Evolutionary conservation across 2,329 filamentous ascomycete species (phyloP), one percentile per base, ranked within the genome.

Genomic region (Aspergillus tanneri): DNA sequence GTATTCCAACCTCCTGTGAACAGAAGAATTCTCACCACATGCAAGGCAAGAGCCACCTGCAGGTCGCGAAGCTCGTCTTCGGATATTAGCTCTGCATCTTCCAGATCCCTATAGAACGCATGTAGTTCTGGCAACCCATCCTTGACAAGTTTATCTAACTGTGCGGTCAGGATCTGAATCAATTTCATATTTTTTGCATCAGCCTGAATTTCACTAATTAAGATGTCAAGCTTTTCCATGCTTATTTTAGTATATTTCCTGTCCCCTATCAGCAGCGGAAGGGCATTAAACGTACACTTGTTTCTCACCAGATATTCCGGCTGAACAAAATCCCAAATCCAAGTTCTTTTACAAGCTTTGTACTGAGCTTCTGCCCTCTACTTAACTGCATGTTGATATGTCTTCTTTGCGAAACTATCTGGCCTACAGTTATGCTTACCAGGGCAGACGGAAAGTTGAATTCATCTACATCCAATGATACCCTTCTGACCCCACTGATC

Each of bases 161-260:
- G 49, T 46, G 51, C 28, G 25, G 51, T 37, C 32, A 62, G 49
- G 46, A 57, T 54, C 30, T 52, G 49, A 22, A 61, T 48, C 14
- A 62, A 43, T 43, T 57, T 38, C n/a, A 57, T 58, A 32, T 57
- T 47, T 48, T 52, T 47, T 24, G 30, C 16, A 50, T 62, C 40
- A 41, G 25, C 47, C 25, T 58, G 23, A 46, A 58, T 44, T 22
- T 40, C 30, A 14, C 35, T 28, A 23, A 55, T 49, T 11, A 52
- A 28, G 12, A 23, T 25, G 39, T 50, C 40, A 11, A 55, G 37
- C 11, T 43, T n/a, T 25, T 43, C 36, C 11, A 18, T 43, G 18
- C 18, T 42, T 18, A 50, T 50, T 34, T 53, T 53, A 18, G 44
- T 44, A 35, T 47, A 53, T 16, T 51, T 24, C 43, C 50, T 55